Percentiles rank a stretch among this genome's conserved stretches.
Conservation (phyloP, 176 grass and related monocot species). For the Oryza coarctata region DNA sequence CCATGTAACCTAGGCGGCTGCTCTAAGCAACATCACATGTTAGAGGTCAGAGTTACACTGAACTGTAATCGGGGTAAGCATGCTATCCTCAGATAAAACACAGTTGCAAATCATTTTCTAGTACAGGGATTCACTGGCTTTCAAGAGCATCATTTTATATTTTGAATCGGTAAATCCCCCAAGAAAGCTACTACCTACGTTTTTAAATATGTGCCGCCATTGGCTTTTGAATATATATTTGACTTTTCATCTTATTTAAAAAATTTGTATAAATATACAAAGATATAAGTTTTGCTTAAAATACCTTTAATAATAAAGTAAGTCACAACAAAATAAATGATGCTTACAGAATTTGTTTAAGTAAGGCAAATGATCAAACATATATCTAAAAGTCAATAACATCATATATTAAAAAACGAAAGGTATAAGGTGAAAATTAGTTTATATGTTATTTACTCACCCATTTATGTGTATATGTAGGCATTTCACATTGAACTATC, state of each 20-base stretch:
- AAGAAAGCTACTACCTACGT: too few relatives aligned
- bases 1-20: not conserved
- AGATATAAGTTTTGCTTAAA: too few relatives aligned
- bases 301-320: too few relatives aligned
- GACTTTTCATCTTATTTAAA: too few relatives aligned
- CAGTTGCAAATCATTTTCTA: not conserved
- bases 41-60: slow-evolving; percentile 13
- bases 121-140: not conserved
- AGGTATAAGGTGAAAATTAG: slow-evolving; percentile 21
- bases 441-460: not conserved
- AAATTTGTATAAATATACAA: too few relatives aligned
- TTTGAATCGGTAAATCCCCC: slow-evolving; percentile 1
- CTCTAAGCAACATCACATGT: slow-evolving; percentile 1
- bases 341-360: too few relatives aligned
- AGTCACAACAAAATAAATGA: too few relatives aligned
- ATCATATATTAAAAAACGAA: too few relatives aligned
- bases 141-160: slow-evolving; percentile 6
- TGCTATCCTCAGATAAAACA: not conserved
- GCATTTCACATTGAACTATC: slow-evolving; percentile 6
- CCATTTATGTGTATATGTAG: slow-evolving; percentile 5
- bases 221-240: too few relatives aligned
- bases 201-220: too few relatives aligned
- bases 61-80: not conserved
- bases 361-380: too few relatives aligned
- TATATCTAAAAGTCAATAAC: too few relatives aligned